Percentiles rank a stretch among this genome's conserved stretches.
phyloP scores from a whole-genome alignment of 2,329 filamentous ascomycete genomes.

The Tolypocladium guangdongense region DNA sequence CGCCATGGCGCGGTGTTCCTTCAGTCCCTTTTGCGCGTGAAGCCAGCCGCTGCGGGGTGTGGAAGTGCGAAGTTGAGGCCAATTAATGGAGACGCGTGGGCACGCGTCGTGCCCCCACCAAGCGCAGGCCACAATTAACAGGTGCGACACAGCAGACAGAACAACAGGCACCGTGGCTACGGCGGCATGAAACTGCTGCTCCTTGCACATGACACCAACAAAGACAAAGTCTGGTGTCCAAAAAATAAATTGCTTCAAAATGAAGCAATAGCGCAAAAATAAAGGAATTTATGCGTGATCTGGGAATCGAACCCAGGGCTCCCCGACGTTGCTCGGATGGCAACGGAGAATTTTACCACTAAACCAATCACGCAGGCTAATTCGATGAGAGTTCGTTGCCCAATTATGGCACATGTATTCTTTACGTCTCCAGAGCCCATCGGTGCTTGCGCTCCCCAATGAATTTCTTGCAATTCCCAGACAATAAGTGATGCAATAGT shows the following conservation, averaged over 20 bases:
- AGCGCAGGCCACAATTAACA: background rate
- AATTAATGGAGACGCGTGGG: background rate
- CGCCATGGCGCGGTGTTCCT: conserved; percentile 14
- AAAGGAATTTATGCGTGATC: conserved; percentile 10
- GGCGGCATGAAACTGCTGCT: too few species aligned
- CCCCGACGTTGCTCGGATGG: conserved; percentile 16
- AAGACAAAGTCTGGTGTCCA: too few species aligned
- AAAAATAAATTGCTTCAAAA: background rate
- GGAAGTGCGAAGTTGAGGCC: background rate
- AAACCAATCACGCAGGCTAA: conserved; percentile 15
- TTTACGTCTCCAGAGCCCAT: too few species aligned
- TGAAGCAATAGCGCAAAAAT: too few species aligned
- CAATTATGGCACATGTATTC: background rate
- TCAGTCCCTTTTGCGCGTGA: background rate
- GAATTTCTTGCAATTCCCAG: too few species aligned
- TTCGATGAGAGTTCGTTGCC: fast-evolving
- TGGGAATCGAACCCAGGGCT: conserved; percentile 20
- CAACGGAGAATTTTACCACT: conserved; percentile 21
- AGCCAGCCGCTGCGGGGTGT: background rate
- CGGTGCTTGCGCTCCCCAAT: too few species aligned
- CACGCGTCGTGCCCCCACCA: background rate
- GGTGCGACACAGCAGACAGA: too few species aligned
- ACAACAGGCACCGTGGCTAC: too few species aligned
- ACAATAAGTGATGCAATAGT: too few species aligned
- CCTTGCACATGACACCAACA: too few species aligned